Evolutionary conservation across 2,329 filamentous ascomycete species (phyloP).

Genomic region (Rugonectria rugulosa): DNA sequence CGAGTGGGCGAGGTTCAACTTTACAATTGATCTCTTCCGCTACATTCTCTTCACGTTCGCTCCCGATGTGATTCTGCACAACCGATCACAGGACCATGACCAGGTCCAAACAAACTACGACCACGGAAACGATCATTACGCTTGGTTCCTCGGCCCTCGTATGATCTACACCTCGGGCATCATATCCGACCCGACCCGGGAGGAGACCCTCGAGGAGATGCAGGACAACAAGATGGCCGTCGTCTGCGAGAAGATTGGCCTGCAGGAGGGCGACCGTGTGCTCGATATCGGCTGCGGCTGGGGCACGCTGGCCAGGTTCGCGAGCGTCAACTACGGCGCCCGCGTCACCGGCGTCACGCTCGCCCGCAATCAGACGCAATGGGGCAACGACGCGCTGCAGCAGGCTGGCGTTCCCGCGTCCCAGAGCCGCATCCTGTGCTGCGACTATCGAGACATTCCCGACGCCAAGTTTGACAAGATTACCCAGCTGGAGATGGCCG

Average conservation of each 20-base stretch:
- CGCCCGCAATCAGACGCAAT: slow-evolving; percentile 90
- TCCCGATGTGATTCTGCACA: slow-evolving; percentile 87
- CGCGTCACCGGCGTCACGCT: slow-evolving; percentile 87
- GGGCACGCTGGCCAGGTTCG: slow-evolving; percentile 91
- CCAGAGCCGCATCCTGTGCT: slow-evolving; percentile 88
- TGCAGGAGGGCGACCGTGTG: slow-evolving; percentile 79
- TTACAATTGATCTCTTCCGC: slow-evolving; percentile 82
- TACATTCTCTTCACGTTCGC: slow-evolving; percentile 84
- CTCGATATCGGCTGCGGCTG: slow-evolving; percentile 96
- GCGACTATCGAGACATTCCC: slow-evolving; percentile 93
- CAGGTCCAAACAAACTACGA: slow-evolving; percentile 96
- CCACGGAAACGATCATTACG: slow-evolving; percentile 94
- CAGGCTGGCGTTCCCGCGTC: slow-evolving; percentile 79
- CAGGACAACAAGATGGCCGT: slow-evolving; percentile 96
- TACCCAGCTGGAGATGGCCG: slow-evolving; percentile 95
- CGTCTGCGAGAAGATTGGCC: slow-evolving; percentile 90
- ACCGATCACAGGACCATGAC: slow-evolving; percentile 90
- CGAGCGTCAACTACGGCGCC: slow-evolving; percentile 86
- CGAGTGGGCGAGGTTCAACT: slow-evolving; percentile 92
- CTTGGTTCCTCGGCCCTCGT: slow-evolving; percentile 93
- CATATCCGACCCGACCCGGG: slow-evolving; percentile 82
- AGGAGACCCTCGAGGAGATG: slow-evolving; percentile 91
- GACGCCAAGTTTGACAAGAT: slow-evolving; percentile 90
- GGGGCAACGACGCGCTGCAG: slow-evolving; percentile 88
- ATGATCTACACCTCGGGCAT: slow-evolving; percentile 98